A percentile compares a stretch with the other conserved stretches of the same genome.
Evolutionary conservation across 495 filamentous ascomycete species (phyloP).

Genomic region (Talaromyces borbonicus): DNA sequence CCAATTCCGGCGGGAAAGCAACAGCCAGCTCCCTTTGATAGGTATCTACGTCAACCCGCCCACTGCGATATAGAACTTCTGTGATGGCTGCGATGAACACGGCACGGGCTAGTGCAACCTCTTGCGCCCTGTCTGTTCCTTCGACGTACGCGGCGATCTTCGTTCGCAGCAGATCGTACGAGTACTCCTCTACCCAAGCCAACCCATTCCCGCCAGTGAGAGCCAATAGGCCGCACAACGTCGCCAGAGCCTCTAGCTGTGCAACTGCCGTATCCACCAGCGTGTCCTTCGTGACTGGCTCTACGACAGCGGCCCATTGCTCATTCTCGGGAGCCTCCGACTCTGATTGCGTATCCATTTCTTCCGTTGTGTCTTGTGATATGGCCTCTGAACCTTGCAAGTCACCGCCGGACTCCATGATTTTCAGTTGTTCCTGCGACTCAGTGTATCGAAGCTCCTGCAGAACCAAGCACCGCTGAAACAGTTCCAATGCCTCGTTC

Average conservation of each 20-base stretch:
- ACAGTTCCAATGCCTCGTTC: slow-evolving; percentile 53
- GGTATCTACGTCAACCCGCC: slow-evolving; percentile 32
- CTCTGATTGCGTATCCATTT: slow-evolving; percentile 8
- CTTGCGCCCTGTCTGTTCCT: slow-evolving; percentile 35
- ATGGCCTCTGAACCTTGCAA: slow-evolving; percentile 8
- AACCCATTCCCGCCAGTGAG: slow-evolving; percentile 29
- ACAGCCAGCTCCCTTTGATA: slow-evolving; percentile 41
- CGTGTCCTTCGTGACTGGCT: slow-evolving; percentile 50
- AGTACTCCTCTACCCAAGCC: slow-evolving; percentile 47
- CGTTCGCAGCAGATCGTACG: slow-evolving; percentile 31
- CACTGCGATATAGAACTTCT: slow-evolving; percentile 45
- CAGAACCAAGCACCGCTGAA: slow-evolving; percentile 48
- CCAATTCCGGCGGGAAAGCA: slow-evolving; percentile 31
- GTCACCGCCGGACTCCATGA: slow-evolving; percentile 28
- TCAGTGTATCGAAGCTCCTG: slow-evolving; percentile 50
- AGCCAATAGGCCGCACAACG: slow-evolving; percentile 44
- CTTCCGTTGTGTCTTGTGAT: slow-evolving; percentile 10
- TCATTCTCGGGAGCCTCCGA: slow-evolving; percentile 33
- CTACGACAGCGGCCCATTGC: slow-evolving; percentile 51
- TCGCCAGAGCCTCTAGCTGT: slow-evolving; percentile 47
- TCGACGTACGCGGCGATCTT: slow-evolving; percentile 39
- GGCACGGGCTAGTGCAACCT: slow-evolving; percentile 42
- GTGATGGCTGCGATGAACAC: slow-evolving; percentile 43
- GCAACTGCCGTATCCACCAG: slow-evolving; percentile 57
- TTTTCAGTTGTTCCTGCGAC: slow-evolving; percentile 34